phyloP scores from a whole-genome alignment of 2,329 filamentous ascomycete species.

The Pseudogymnoascus sp. region DNA sequence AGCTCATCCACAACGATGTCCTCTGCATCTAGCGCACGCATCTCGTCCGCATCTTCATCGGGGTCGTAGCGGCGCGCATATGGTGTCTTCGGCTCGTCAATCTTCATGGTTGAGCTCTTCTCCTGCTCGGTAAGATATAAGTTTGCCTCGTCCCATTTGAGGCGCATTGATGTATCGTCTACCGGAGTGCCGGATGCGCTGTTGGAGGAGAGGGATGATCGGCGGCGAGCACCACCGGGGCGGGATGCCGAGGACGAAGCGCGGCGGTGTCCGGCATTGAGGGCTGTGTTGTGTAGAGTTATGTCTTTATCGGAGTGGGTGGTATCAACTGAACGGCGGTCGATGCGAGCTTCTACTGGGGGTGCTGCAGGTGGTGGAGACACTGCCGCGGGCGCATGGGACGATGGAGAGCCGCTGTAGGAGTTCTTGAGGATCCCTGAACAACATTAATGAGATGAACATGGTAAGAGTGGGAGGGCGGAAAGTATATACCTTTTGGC shows the following conservation, averaged over 20 bases:
- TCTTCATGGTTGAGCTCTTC: conserved; percentile 95
- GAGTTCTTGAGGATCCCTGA: conserved; percentile 93
- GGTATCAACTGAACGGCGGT: conserved; percentile 30
- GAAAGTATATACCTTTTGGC: conserved; percentile 31
- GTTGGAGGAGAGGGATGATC: conserved; percentile 47
- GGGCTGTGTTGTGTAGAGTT: conserved; percentile 87
- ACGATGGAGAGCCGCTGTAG: conserved; percentile 53
- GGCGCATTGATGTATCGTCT: conserved; percentile 60
- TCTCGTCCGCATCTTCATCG: conserved; percentile 74
- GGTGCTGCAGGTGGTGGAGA: conserved; percentile 38
- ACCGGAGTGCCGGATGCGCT: conserved; percentile 40
- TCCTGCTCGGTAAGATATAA: conserved; percentile 96
- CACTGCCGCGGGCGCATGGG: conserved; percentile 35
- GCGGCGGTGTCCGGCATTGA: conserved; percentile 84
- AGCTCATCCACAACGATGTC: conserved; percentile 65
- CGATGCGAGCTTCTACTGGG: conserved; percentile 29
- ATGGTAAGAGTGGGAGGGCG: conserved; percentile 10
- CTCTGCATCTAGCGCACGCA: conserved; percentile 57
- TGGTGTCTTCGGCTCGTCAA: conserved; percentile 95
- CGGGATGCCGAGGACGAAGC: conserved; percentile 72
- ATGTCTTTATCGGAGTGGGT: conserved; percentile 71
- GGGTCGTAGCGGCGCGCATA: conserved; percentile 92
- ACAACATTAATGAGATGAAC: conserved; percentile 13
- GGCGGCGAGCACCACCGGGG: conserved; percentile 55
- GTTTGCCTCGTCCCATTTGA: conserved; percentile 99